These are phyloP conservation scores for Isatis tinctoria DNA, from an alignment of 345 rosid genomes.

Conservation along the genomic window DNA sequence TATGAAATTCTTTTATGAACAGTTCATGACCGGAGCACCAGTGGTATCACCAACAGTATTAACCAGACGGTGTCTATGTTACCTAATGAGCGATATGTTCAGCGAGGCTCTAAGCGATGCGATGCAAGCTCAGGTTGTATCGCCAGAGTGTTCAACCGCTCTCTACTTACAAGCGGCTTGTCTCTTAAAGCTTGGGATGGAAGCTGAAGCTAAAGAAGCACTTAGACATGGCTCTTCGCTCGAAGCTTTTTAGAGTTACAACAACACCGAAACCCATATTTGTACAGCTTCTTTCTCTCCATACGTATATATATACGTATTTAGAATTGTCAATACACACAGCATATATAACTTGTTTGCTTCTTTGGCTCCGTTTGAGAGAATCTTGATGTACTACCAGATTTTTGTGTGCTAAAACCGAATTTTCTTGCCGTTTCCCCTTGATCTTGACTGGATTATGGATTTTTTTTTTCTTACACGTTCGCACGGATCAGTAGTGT, in stretches of 20 bases:
- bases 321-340: slow-evolving; percentile 18
- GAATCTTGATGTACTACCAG: slow-evolving; percentile 20
- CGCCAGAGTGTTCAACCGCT: slow-evolving; percentile 84
- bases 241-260: slow-evolving; percentile 49
- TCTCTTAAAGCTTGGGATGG: slow-evolving; percentile 85
- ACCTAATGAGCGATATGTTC: slow-evolving; percentile 67
- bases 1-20: not conserved
- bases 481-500: not conserved
- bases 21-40: slow-evolving; percentile 89
- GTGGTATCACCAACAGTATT: slow-evolving; percentile 87
- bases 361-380: slow-evolving; percentile 21
- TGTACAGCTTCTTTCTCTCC: slow-evolving; percentile 40
- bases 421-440: not conserved
- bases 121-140: slow-evolving; percentile 73
- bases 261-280: slow-evolving; percentile 13
- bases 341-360: slow-evolving; percentile 22
- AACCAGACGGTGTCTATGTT: slow-evolving; percentile 81
- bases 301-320: not conserved
- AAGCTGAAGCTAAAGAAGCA: slow-evolving; percentile 75
- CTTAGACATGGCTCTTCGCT: slow-evolving; percentile 72
- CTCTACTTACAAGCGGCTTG: slow-evolving; percentile 84
- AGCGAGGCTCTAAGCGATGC: slow-evolving; percentile 88
- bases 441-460: slow-evolving; percentile 9
- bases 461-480: not conserved
- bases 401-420: slow-evolving; percentile 28